Evolutionary conservation across 2,329 filamentous ascomycete genomes (phyloP).

Genomic region (Paraphoma sp.): DNA sequence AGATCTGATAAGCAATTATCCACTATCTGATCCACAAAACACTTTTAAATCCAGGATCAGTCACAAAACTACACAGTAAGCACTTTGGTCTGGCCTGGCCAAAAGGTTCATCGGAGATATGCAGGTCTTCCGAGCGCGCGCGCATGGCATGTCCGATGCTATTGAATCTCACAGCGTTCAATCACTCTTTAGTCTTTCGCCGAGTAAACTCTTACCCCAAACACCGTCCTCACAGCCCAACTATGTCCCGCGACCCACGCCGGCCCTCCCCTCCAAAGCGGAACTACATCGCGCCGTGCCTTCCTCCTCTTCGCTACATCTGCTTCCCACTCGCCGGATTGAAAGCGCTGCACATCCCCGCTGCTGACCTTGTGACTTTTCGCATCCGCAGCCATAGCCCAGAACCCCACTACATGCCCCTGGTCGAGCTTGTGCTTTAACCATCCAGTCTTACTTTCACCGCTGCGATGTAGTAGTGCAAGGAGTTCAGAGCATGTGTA

Average conservation of each 20-base stretch:
- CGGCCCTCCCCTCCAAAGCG: slow-evolving; percentile 31
- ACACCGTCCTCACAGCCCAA: slow-evolving; percentile 25
- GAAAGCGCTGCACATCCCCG: slow-evolving; percentile 27
- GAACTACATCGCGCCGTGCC: slow-evolving; percentile 21
- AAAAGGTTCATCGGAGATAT: no score
- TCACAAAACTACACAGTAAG: no score
- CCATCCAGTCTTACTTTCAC: slow-evolving; percentile 13
- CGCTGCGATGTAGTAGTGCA: slow-evolving; percentile 7
- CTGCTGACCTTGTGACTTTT: slow-evolving; percentile 23
- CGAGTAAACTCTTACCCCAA: slow-evolving; percentile 27
- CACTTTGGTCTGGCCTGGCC: no score
- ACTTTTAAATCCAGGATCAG: no score
- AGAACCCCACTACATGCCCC: slow-evolving; percentile 29
- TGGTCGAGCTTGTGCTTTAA: slow-evolving; percentile 25
- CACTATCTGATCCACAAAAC: no score
- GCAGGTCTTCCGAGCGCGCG: no score
- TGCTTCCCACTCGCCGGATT: slow-evolving; percentile 29
- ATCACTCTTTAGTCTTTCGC: slow-evolving; percentile 6
- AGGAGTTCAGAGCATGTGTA: slow-evolving; percentile 26
- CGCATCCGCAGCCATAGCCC: slow-evolving; percentile 25
- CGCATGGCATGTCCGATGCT: no score
- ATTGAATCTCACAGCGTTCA: neutral
- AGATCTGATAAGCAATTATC: no score
- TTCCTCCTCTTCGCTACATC: slow-evolving; percentile 16
- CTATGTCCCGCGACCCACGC: slow-evolving; percentile 26